These are phyloP conservation scores for Penicillium diatomitis DNA, from an alignment of 495 filamentous ascomycete genomes.

Conservation along the genomic window DNA sequence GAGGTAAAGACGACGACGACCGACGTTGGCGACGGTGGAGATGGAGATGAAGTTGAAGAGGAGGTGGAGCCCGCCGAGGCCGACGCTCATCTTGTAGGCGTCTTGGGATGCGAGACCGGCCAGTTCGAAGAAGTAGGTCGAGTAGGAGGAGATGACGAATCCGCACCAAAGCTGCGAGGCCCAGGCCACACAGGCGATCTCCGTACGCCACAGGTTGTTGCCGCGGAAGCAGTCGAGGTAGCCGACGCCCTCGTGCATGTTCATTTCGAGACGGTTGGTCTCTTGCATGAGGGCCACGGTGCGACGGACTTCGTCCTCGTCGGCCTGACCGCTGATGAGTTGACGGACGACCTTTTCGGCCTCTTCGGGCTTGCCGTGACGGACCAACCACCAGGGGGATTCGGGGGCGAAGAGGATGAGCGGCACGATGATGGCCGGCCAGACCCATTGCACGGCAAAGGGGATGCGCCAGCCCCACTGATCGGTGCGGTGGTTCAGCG, in stretches of 20 bases:
- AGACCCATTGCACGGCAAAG: constrained; percentile 71
- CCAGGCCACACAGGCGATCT: constrained; percentile 67
- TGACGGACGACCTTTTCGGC: constrained; percentile 56
- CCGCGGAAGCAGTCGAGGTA: constrained; percentile 66
- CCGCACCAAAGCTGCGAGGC: constrained; percentile 68
- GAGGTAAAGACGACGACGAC: not conserved
- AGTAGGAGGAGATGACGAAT: constrained; percentile 65
- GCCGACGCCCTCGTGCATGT: constrained; percentile 49
- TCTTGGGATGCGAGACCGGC: constrained; percentile 45
- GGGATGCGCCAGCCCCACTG: constrained; percentile 57
- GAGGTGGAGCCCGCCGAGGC: not conserved
- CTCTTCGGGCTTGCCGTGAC: constrained; percentile 51
- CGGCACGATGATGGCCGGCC: constrained; percentile 60
- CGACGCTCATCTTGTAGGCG: constrained; percentile 1
- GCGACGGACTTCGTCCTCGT: not conserved
- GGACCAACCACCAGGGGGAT: constrained; percentile 70
- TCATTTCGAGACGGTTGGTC: constrained; percentile 42
- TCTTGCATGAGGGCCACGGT: not conserved
- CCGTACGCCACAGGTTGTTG: constrained; percentile 58
- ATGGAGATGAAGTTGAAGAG: not conserved
- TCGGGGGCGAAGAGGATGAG: constrained; percentile 64
- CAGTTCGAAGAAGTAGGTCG: constrained; percentile 62
- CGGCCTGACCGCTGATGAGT: constrained; percentile 35
- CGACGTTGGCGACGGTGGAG: not conserved
- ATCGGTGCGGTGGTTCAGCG: constrained; percentile 41